These are phyloP conservation scores for Fistulina hepatica DNA, from an alignment of 1,284 basidiomycete genomes.

Conservation along the genomic window DNA sequence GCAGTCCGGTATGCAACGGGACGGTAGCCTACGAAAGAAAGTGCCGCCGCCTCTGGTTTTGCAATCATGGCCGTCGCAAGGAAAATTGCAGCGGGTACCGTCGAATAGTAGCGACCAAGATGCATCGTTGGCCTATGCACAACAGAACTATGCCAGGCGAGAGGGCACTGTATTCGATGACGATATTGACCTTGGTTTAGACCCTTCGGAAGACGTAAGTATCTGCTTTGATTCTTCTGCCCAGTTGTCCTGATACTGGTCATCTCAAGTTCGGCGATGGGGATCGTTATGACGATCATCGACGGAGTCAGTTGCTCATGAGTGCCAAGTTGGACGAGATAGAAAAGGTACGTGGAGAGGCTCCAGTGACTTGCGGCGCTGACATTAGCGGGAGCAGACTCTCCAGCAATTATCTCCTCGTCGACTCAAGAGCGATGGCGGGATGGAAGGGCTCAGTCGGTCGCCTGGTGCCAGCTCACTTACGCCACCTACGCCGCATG, in stretches of 20 bases:
- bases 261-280: constrained; percentile 44
- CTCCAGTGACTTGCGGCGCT: constrained; percentile 3
- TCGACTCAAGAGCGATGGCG: constrained; percentile 36
- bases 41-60: no score
- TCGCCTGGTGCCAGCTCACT: constrained; percentile 10
- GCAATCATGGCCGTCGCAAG: no score
- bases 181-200: constrained; percentile 57
- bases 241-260: constrained; percentile 7
- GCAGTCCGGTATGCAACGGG: no score
- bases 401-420: constrained; percentile 63
- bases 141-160: no score
- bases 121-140: no score
- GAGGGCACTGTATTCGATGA: constrained; percentile 56
- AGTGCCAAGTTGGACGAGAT: constrained; percentile 63
- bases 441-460: constrained; percentile 23
- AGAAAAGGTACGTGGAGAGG: constrained; percentile 40
- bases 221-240: constrained; percentile 7
- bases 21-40: no score
- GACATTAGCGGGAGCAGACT: constrained; percentile 29
- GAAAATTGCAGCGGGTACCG: no score
- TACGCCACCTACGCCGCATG: constrained; percentile 24
- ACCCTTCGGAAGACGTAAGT: constrained; percentile 37
- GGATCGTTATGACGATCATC: constrained; percentile 58
- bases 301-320: constrained; percentile 61
- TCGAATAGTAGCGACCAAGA: no score